phyloP scores from a whole-genome alignment of 768 basidiomycete species.

The Leccinum imitatum region DNA sequence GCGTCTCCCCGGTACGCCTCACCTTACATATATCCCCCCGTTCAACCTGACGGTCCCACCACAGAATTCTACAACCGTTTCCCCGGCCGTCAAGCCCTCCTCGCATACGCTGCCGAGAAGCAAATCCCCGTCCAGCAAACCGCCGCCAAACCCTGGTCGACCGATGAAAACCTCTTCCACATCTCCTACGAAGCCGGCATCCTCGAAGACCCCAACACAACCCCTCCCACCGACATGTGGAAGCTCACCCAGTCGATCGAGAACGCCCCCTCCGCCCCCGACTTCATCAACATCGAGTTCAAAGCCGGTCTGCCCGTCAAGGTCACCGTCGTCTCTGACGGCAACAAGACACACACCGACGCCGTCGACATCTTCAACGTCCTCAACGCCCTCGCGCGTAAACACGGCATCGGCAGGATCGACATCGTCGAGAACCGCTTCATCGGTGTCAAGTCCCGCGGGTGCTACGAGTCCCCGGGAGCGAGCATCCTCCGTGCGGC shows the following conservation, averaged over 20 bases:
- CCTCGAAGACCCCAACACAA: slow-evolving; percentile 93
- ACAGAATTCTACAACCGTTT: slow-evolving; percentile 96
- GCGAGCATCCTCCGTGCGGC: slow-evolving; percentile 95
- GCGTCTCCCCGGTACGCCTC: neutral
- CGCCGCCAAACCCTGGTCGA: slow-evolving; percentile 97
- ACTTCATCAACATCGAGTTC: slow-evolving; percentile 85
- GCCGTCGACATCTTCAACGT: slow-evolving; percentile 90
- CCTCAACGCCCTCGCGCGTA: slow-evolving; percentile 89
- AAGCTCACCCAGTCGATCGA: slow-evolving; percentile 88
- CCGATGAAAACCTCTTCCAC: slow-evolving; percentile 99
- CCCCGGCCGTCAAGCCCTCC: slow-evolving; percentile 90
- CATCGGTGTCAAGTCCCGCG: slow-evolving; percentile 76
- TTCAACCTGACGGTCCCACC: neutral
- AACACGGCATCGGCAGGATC: slow-evolving; percentile 94
- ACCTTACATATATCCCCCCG: neutral
- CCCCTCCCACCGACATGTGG: slow-evolving; percentile 98
- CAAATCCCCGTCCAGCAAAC: slow-evolving; percentile 94
- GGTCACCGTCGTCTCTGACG: slow-evolving; percentile 47
- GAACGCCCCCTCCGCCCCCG: slow-evolving; percentile 74
- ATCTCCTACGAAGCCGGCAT: slow-evolving; percentile 99
- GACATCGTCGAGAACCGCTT: slow-evolving; percentile 97
- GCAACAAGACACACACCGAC: slow-evolving; percentile 74
- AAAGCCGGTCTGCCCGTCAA: slow-evolving; percentile 83
- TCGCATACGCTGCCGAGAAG: slow-evolving; percentile 85
- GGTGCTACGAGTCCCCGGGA: slow-evolving; percentile 98